Conservation (phyloP, 345 rosid species). For the Aegle marmelos region DNA sequence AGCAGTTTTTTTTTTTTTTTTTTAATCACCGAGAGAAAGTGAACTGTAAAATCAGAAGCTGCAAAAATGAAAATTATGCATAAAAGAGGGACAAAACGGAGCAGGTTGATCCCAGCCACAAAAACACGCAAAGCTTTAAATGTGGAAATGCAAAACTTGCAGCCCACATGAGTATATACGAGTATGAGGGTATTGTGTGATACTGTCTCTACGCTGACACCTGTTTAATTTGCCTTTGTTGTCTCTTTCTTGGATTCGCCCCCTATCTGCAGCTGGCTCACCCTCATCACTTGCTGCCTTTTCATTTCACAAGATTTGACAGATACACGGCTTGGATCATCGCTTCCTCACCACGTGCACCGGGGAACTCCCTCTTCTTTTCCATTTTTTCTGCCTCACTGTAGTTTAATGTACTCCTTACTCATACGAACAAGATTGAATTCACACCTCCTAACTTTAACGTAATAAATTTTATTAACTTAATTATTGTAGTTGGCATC, state of each 20-base stretch:
- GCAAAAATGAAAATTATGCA: background rate
- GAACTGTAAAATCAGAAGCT: background rate
- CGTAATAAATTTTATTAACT: too few relatives aligned
- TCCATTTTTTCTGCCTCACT: too few relatives aligned
- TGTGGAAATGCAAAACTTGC: conserved; percentile 20
- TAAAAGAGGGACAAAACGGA: background rate
- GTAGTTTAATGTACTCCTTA: too few relatives aligned
- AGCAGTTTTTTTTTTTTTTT: background rate
- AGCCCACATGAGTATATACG: background rate
- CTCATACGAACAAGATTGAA: too few relatives aligned
- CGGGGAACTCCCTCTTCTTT: too few relatives aligned
- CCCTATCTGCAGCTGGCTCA: background rate
- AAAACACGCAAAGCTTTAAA: conserved; percentile 37
- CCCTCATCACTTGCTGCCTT: conserved; percentile 4
- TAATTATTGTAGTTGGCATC: too few relatives aligned
- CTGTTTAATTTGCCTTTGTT: conserved; percentile 24
- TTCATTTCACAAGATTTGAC: conserved; percentile 22
- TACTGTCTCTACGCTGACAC: conserved; percentile 16
- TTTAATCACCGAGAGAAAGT: background rate
- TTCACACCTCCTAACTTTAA: too few relatives aligned
- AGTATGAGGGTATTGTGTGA: background rate
- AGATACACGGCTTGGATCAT: conserved; percentile 1
- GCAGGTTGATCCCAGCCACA: conserved; percentile 14
- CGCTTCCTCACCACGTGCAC: conserved; percentile 22
- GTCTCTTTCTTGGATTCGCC: conserved; percentile 30